Base-by-base conservation (phyloP, 2,329 filamentous ascomycete species). In the Hymenoscyphus linearis region DNA sequence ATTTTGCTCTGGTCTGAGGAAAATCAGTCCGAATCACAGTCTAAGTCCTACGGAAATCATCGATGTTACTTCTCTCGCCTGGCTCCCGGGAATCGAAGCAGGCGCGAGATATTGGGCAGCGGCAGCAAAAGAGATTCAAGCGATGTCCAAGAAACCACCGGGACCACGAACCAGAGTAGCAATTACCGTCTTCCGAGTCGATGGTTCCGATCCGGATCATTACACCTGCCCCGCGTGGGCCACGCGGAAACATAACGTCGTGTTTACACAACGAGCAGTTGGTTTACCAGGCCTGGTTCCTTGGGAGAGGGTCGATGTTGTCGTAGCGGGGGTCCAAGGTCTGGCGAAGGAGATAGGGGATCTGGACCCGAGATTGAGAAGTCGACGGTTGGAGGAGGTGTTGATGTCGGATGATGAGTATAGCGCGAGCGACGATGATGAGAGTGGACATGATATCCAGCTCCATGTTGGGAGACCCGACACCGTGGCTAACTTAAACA, bases 51-150 rank as follows among this genome's bases (percentile, higher is more conserved):
- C 77, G 14, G 83, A 88, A 59, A 76, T 89, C 26, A 77, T 89
- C 61, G 84, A 83, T 18, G 76, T 86, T 67, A 81, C 84, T 1
- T 81, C 84, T 70, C 74, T 88, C 31, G 81, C 85, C 25, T 89
- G 86, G 87, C 73, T 89, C 0, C 85, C 86, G 0, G 86, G 86
- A 0, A 85, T 85, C 0, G 86, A 89, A 68, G 80, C 80, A 1
- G 80, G 79, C 2, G 72, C 87, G 66, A 76, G 85, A 27, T 87
- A 81, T 60, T 84, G 80, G 81, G 76, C 80, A 18, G 59, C 62
- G 27, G 69, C 67, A 2, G 54, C 62, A 14, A 57, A 55, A 10
- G 70, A 72, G 35, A 58, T 63, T 2, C 61, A 61, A 14, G 40
- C 36, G 10, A 57, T 63, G 37, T 54, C 60, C 34, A 64, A 55